phyloP scores from a whole-genome alignment of 257 asterid species.

The Asclepias syriaca region DNA sequence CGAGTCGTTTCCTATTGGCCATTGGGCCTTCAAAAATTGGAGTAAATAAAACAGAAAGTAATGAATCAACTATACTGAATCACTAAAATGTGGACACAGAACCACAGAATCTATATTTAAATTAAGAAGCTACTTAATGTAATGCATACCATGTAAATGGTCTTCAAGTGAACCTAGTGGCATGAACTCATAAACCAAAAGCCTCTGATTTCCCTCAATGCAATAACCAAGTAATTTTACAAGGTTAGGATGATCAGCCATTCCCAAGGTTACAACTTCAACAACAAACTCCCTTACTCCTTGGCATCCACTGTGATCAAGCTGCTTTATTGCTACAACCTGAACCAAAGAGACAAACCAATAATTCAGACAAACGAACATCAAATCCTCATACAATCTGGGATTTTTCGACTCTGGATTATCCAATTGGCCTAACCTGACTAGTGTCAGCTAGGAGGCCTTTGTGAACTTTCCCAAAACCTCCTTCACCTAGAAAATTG shows the following conservation, averaged over 20 bases:
- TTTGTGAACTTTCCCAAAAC: conserved; percentile 68
- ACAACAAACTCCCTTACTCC: conserved; percentile 69
- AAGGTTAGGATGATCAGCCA: conserved; percentile 67
- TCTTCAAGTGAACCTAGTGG: conserved; percentile 77
- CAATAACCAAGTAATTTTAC: conserved; percentile 72
- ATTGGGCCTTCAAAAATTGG: conserved; percentile 20
- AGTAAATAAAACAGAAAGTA: neutral
- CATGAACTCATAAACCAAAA: conserved; percentile 82
- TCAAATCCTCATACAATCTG: neutral
- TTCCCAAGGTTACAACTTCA: conserved; percentile 58
- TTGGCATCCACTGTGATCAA: conserved; percentile 66
- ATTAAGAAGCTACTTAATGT: neutral
- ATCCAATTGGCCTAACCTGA: conserved; percentile 38
- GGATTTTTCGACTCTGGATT: neutral
- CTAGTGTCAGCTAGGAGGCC: conserved; percentile 42
- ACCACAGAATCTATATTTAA: neutral
- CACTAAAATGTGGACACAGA: neutral
- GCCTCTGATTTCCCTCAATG: conserved; percentile 65
- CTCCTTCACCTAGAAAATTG: conserved; percentile 68
- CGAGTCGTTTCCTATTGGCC: conserved; percentile 33
- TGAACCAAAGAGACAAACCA: conserved; percentile 8
- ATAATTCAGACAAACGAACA: neutral
- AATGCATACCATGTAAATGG: conserved; percentile 57
- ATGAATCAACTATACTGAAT: neutral
- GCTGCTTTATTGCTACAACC: conserved; percentile 77